Evolutionary conservation across 2,329 filamentous ascomycete species (phyloP).

Genomic region (Phaeosphaeriaceae sp.): DNA sequence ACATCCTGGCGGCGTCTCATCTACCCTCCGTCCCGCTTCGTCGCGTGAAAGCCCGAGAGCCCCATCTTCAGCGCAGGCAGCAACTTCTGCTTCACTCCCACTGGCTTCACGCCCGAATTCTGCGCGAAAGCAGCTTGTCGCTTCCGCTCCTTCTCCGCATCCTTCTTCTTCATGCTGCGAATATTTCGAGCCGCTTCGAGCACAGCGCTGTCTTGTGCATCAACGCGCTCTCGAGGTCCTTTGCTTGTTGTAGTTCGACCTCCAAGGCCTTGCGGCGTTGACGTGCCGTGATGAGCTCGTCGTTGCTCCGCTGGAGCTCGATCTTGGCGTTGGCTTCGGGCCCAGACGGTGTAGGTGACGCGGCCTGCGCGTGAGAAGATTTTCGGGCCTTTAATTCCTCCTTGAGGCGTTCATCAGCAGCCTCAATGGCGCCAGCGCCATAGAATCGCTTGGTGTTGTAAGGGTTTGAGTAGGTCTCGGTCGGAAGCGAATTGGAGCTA

Average conservation of each 20-base stretch:
- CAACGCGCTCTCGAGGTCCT: background rate
- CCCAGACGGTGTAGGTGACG: background rate
- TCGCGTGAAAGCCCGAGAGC: background rate
- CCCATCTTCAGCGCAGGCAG: background rate
- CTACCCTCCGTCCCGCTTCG: background rate
- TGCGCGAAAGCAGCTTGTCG: constrained; percentile 1
- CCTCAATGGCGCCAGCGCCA: constrained; percentile 5
- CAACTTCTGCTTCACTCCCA: background rate
- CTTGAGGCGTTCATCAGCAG: background rate
- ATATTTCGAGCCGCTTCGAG: background rate
- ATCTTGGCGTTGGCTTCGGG: background rate
- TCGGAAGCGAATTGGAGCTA: background rate
- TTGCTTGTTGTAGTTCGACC: background rate
- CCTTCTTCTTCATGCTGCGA: background rate
- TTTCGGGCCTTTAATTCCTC: background rate
- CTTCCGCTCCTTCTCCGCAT: background rate
- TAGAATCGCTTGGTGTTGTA: background rate
- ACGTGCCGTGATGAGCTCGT: background rate
- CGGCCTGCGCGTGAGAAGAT: background rate
- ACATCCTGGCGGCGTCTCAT: background rate
- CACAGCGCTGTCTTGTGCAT: background rate
- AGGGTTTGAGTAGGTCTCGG: background rate
- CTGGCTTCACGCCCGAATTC: background rate
- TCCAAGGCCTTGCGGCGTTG: background rate
- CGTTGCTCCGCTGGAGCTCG: background rate